Conservation (phyloP, 441 rosid species). For the Sinapis alba region DNA sequence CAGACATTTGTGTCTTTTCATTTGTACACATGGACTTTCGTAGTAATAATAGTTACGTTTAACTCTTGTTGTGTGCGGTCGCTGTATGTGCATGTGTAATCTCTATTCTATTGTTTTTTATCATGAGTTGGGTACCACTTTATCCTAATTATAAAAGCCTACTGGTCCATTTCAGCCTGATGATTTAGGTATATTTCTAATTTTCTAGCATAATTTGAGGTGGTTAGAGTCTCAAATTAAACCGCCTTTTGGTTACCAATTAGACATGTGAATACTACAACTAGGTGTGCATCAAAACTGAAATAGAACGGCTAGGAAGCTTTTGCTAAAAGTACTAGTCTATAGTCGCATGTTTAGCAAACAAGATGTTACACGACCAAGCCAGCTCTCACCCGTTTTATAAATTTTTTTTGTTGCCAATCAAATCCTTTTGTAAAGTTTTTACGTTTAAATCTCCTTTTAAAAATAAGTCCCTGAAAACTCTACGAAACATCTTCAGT, state of each 20-base stretch:
- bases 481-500: not conserved
- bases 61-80: not conserved
- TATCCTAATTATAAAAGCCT: not conserved
- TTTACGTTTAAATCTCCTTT: not conserved
- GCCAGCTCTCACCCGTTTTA: not conserved
- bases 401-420: not conserved
- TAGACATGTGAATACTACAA: not conserved
- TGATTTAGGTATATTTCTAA: not conserved
- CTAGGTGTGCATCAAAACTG: not conserved
- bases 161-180: not conserved
- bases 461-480: not conserved
- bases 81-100: conserved; percentile 1
- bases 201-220: not conserved
- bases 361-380: not conserved
- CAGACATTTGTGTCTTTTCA: not conserved
- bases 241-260: not conserved
- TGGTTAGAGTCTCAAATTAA: not conserved
- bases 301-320: not conserved
- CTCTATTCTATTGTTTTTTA: not conserved
- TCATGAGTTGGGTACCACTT: conserved; percentile 2
- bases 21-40: conserved; percentile 2
- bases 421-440: not conserved
- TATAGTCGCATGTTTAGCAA: not conserved
- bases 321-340: not conserved
- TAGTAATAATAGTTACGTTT: not conserved